These are phyloP conservation scores for Podospora conica DNA, from an alignment of 495 filamentous ascomycete genomes.

Conservation along the genomic window DNA sequence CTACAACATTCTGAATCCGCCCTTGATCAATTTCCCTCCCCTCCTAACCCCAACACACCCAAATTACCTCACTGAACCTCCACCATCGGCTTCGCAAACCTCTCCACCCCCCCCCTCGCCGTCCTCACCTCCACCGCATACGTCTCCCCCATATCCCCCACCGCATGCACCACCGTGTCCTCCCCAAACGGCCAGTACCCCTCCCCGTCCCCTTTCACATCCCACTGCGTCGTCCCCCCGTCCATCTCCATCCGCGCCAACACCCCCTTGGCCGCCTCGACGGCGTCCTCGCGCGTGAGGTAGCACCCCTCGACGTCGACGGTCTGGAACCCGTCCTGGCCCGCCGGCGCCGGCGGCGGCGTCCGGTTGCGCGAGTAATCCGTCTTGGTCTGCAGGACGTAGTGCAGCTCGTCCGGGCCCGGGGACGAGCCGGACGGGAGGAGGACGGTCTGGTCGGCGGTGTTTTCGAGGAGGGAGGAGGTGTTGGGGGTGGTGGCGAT, in stretches of 20 bases:
- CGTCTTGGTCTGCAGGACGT: constrained; percentile 37
- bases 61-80: background rate
- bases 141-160: constrained; percentile 37
- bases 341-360: background rate
- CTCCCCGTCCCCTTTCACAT: constrained; percentile 1
- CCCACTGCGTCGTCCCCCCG: constrained; percentile 23
- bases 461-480: constrained; percentile 19
- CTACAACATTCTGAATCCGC: too few relatives aligned
- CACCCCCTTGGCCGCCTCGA: constrained; percentile 23
- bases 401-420: constrained; percentile 30
- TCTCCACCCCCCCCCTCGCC: constrained; percentile 14
- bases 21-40: too few relatives aligned
- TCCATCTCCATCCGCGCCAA: constrained; percentile 19
- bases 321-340: constrained; percentile 28
- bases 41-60: too few relatives aligned
- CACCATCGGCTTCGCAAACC: constrained; percentile 10
- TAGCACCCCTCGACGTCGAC: constrained; percentile 38
- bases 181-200: constrained; percentile 40
- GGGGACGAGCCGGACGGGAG: constrained; percentile 12
- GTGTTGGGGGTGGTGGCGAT: constrained; percentile 37
- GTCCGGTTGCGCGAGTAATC: constrained; percentile 27
- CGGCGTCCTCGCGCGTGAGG: constrained; percentile 23
- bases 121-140: constrained; percentile 33
- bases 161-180: constrained; percentile 38
- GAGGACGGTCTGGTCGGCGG: constrained; percentile 15